Evolutionary conservation across 441 rosid genomes (phyloP), one percentile per base, ranked within the genome.

Genomic region (Biscutella laevigata): DNA sequence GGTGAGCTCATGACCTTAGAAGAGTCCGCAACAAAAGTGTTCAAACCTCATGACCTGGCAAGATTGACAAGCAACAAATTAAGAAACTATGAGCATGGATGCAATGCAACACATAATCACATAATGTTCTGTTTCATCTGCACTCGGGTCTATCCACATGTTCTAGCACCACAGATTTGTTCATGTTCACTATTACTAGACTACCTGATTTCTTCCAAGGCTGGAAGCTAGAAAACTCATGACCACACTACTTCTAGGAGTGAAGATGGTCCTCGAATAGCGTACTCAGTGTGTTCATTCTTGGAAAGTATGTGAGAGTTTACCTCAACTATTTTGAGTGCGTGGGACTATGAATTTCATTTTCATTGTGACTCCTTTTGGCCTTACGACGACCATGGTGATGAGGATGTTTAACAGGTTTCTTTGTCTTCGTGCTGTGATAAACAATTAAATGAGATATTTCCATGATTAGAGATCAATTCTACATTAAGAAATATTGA

Each of bases 381-480:
- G 66, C 21, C 58, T 67, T 67, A 16, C 62, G 66, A 34, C 66
- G 67, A 60, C 71, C 66, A 59, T 67, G 71, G 62, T 67, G 71
- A 16, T 67, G 71, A 53, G 71, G 62, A 41, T 67, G 71, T 21
- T 54, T 53, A 20, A 59, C 67, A 53, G 66, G 53, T 35, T 6
- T 53, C 62, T 67, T 47, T 60, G 66, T 33, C 62, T 67, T 67
- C 47, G 57, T 60, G 58, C 71, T 67, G 57, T 41, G 7, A 30
- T 15, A 13, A 59, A 52, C 16, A 46, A 60, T 40, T 7, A 33
- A 24, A 59, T 39, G 14, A 53, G 22, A 42, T 21, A 43, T 27
- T 15, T 48, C 5, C 41, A 27, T 41, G 33, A 42, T 7, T 34
- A 11, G 10, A 36, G 15, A 54, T 46, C 33, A 29, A 37, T 13